These are phyloP conservation scores for Trichoderma koningiopsis DNA, from an alignment of 2,329 filamentous ascomycete genomes.

Conservation along the genomic window DNA sequence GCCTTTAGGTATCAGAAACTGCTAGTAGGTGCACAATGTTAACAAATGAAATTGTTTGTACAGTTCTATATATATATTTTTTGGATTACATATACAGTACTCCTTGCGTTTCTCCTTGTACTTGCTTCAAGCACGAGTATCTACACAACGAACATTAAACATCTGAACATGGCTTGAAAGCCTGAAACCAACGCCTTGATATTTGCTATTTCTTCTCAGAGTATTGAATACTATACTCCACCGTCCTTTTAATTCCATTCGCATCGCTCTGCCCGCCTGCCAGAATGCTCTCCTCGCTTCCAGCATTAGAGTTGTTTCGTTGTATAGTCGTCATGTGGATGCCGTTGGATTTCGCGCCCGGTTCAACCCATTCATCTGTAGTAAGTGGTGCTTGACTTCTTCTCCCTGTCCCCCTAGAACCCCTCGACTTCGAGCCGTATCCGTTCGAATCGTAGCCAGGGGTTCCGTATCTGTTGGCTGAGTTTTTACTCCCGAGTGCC, in stretches of 20 bases:
- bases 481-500: neutral
- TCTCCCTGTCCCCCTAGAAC: neutral
- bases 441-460: neutral
- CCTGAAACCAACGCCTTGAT: neutral
- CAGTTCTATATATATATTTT: neutral
- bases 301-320: neutral
- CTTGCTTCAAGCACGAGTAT: neutral
- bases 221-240: neutral
- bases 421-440: neutral
- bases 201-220: neutral
- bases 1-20: no score
- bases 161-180: neutral
- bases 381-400: neutral
- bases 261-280: neutral
- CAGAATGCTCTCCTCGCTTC: neutral
- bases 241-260: neutral
- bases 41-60: neutral
- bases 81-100: neutral
- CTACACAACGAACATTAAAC: neutral
- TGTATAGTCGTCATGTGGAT: conserved; percentile 7
- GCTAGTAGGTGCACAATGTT: no score
- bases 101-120: neutral
- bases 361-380: neutral
- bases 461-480: neutral
- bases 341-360: neutral